phyloP scores from a whole-genome alignment of 2,329 filamentous ascomycete genomes.

The Hymenoscyphus occultus region DNA sequence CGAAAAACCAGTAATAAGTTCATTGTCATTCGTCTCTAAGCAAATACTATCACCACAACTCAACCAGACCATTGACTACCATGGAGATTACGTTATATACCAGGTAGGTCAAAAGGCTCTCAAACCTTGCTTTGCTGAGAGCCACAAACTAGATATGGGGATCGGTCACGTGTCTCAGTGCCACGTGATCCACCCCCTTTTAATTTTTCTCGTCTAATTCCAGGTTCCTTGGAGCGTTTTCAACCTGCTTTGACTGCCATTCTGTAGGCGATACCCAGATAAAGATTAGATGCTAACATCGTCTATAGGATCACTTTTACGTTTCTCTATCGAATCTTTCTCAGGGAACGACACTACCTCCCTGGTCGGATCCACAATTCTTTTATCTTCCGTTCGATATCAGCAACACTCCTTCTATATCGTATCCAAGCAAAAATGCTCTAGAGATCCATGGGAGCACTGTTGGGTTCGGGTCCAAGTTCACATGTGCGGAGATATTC shows the following conservation, averaged over 20 bases:
- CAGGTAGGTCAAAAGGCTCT: constrained; percentile 17
- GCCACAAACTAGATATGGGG: too few species aligned
- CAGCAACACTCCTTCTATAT: not conserved
- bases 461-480: not conserved
- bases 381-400: constrained; percentile 48
- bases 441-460: not conserved
- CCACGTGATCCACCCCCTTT: too few species aligned
- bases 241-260: too few species aligned
- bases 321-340: constrained; percentile 46
- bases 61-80: constrained; percentile 5
- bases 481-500: not conserved
- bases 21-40: constrained; percentile 5
- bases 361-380: constrained; percentile 47
- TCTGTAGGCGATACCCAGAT: too few species aligned
- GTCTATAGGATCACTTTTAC: constrained; percentile 40
- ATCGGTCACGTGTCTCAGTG: too few species aligned
- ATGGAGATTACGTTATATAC: not conserved
- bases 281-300: too few species aligned
- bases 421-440: not conserved
- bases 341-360: constrained; percentile 42
- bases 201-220: too few species aligned
- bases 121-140: too few species aligned
- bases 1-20: constrained; percentile 30
- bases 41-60: constrained; percentile 16
- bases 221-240: too few species aligned